Evolutionary conservation across 2,329 filamentous ascomycete genomes (phyloP).

Genomic region (Ambrosiella cleistominuta): DNA sequence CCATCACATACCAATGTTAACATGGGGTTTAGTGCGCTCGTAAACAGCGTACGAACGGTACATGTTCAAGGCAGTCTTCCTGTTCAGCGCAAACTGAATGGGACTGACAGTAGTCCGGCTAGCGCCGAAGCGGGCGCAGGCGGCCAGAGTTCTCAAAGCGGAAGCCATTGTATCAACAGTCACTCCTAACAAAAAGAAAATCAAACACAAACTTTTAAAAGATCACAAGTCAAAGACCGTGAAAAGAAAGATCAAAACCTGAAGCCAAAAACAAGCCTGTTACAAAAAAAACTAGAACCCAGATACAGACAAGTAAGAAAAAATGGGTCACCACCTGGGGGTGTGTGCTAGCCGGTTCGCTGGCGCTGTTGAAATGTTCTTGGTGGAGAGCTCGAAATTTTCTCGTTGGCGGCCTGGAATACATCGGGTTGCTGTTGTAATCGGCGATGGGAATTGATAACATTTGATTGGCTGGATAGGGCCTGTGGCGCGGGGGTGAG

Average conservation of each 20-base stretch:
- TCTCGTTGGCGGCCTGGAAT: constrained; percentile 1
- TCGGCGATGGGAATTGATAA: constrained; percentile 1
- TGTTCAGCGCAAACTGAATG: constrained; percentile 50
- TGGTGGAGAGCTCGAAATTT: constrained; percentile 10
- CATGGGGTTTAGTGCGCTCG: constrained; percentile 87
- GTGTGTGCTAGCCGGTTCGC: not conserved
- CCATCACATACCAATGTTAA: constrained; percentile 66
- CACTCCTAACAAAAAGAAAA: not conserved
- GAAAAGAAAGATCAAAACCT: not conserved
- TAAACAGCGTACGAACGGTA: constrained; percentile 52
- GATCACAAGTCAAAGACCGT: not conserved
- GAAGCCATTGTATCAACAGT: constrained; percentile 48
- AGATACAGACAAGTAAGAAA: too few species aligned
- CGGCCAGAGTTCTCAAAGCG: constrained; percentile 59
- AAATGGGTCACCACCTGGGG: too few species aligned
- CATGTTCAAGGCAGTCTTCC: constrained; percentile 47
- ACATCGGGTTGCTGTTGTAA: not conserved
- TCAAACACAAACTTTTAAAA: constrained; percentile 4
- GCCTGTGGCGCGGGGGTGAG: constrained; percentile 1
- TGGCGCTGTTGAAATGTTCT: not conserved
- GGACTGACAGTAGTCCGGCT: constrained; percentile 54
- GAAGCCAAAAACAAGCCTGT: not conserved
- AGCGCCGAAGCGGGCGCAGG: constrained; percentile 62
- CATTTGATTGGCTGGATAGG: not conserved
- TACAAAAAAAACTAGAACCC: too few species aligned